Conservation (phyloP, 2,329 filamentous ascomycete genomes). For the Colletotrichum chrysophilum region DNA sequence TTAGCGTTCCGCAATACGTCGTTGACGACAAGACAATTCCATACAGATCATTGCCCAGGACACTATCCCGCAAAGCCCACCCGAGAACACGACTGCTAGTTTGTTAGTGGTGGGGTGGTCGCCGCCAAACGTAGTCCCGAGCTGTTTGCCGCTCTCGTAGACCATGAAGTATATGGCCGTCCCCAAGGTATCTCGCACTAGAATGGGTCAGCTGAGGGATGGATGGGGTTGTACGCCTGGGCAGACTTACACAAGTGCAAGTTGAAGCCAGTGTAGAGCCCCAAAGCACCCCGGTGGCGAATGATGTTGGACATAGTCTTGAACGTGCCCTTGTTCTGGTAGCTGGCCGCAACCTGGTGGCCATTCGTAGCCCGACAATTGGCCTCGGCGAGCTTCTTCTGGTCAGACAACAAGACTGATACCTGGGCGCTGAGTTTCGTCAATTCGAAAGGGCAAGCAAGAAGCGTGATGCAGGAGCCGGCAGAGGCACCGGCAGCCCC, state of each 20-base stretch:
- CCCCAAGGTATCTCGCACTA: constrained; percentile 82
- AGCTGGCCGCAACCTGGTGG: constrained; percentile 68
- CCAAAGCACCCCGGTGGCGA: constrained; percentile 72
- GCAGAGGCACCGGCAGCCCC: constrained; percentile 79
- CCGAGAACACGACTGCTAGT: constrained; percentile 78
- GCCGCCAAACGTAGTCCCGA: constrained; percentile 75
- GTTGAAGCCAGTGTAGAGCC: constrained; percentile 81
- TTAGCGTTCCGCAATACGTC: constrained; percentile 1
- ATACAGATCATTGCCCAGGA: constrained; percentile 80
- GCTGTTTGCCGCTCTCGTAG: constrained; percentile 85
- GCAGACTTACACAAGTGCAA: constrained; percentile 73
- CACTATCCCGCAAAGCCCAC: constrained; percentile 81
- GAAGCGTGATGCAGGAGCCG: constrained; percentile 78
- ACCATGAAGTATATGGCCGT: constrained; percentile 89
- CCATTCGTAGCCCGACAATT: constrained; percentile 48
- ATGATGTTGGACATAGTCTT: constrained; percentile 80
- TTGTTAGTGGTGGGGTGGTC: constrained; percentile 78
- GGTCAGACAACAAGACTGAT: constrained; percentile 75
- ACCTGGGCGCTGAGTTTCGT: constrained; percentile 90
- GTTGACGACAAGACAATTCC: constrained; percentile 33
- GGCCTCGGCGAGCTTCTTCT: constrained; percentile 43
- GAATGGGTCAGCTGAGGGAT: neutral
- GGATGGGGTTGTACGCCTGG: constrained; percentile 14
- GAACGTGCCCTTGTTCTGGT: constrained; percentile 79
- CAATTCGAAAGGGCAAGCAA: constrained; percentile 87